Evolutionary conservation across 2,329 filamentous ascomycete genomes (phyloP), one percentile per base, ranked within the genome.

Genomic region (Keithomyces neogunnii): DNA sequence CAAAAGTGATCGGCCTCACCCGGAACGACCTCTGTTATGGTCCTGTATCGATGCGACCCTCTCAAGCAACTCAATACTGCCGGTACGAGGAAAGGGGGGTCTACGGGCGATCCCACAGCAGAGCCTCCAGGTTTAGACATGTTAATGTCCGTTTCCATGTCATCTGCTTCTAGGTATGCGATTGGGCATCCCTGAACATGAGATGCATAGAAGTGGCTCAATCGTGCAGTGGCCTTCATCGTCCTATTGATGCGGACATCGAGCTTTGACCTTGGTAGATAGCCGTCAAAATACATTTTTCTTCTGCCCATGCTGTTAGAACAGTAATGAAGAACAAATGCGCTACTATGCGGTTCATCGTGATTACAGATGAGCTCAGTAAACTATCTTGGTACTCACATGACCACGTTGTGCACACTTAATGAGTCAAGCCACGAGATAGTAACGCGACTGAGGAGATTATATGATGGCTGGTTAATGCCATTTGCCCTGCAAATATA

Each of bases 1-100:
- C 90, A 96, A 68, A 82, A 93, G 29, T 75, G 69, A 63, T 97
- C 92, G 1, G 92, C 92, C 68, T 97, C 92, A 0, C 88, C 90
- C 0, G 89, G 83, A 0, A 95, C 85, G 10, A 93, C 74, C 29
- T 73, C 69, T 7, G 71, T 73, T 44, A 74, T 62, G 53, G 55
- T 60, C 4, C 56, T 64, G 55, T 78, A 81, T 4, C 61, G 63
- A 1, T 62, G 19, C 4, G 68, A 78, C 0, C 58, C 53, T n/a
- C 66, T 65, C 28, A 96, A 68, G 5, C 81, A 78, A 55, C 96
- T 89, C 45, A 91, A 78, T 5, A 92, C 75, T 3, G 86, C 81
- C 3, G 89, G 82, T 1, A 96, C 86, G 38, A 95, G 78, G 56
- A 96, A 95, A 83, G 75, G 54, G 76, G 80, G 75, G 1, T 78